Conservation (phyloP, 306 rosid genomes). For the Glycyrrhiza uralensis region DNA sequence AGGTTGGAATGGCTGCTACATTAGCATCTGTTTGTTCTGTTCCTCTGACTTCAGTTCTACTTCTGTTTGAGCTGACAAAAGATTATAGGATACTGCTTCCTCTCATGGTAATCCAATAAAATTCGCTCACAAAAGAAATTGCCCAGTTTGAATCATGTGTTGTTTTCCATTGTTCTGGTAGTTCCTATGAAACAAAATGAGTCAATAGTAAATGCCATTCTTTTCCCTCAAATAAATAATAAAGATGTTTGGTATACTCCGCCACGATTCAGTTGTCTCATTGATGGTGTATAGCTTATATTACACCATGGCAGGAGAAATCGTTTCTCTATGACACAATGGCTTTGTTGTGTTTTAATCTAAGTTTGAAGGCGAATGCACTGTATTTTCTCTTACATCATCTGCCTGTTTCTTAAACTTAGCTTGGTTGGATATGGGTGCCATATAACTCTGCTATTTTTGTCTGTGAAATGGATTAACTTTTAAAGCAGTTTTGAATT, state of each 20-base stretch:
- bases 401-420: neutral
- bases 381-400: neutral
- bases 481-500: neutral
- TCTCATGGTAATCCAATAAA: constrained; percentile 73
- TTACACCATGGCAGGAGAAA: neutral
- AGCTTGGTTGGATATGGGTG: neutral
- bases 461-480: neutral
- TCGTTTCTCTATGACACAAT: neutral
- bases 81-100: constrained; percentile 97
- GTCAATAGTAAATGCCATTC: neutral
- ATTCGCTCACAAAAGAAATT: neutral
- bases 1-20: constrained; percentile 99
- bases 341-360: neutral
- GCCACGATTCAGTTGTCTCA: neutral
- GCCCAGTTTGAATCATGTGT: neutral
- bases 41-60: constrained; percentile 95
- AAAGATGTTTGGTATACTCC: neutral
- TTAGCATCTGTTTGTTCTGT: constrained; percentile 96
- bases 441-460: neutral
- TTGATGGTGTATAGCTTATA: neutral
- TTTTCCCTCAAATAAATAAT: neutral
- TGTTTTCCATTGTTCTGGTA: constrained; percentile 2
- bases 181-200: constrained; percentile 9
- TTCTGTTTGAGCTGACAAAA: constrained; percentile 96
- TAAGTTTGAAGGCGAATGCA: neutral